Conservation (phyloP, 306 rosid genomes). For the Lotus japonicus region DNA sequence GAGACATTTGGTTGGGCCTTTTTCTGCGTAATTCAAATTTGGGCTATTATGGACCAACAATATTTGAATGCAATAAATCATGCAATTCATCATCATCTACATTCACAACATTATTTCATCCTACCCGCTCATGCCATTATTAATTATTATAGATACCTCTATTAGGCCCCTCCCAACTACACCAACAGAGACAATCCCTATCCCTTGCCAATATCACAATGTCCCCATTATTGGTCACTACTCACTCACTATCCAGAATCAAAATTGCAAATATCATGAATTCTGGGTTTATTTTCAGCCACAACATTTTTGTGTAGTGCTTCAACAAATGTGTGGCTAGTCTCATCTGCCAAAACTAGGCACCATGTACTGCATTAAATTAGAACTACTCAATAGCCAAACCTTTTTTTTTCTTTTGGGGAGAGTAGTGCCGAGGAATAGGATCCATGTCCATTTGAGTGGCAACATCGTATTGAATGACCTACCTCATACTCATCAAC, state of each 20-base stretch:
- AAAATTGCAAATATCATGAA: too few relatives aligned
- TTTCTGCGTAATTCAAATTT: too few relatives aligned
- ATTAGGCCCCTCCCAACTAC: constrained; percentile 33
- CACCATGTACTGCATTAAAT: not conserved
- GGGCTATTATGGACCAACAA: too few relatives aligned
- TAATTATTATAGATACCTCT: constrained; percentile 16
- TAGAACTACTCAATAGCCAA: not conserved
- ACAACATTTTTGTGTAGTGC: not conserved
- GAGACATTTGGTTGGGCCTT: too few relatives aligned
- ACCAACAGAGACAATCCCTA: not conserved
- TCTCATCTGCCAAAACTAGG: too few relatives aligned
- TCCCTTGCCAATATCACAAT: too few relatives aligned
- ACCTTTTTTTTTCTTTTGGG: not conserved
- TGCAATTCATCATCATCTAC: not conserved
- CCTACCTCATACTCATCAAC: too few relatives aligned
- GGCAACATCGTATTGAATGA: not conserved
- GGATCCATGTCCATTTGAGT: constrained; percentile 3
- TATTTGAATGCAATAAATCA: too few relatives aligned
- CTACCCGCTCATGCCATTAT: constrained; percentile 19
- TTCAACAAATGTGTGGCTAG: not conserved
- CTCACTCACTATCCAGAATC: too few relatives aligned
- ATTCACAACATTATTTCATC: constrained; percentile 30
- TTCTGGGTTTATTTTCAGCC: constrained; percentile 19
- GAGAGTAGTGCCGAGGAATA: not conserved
- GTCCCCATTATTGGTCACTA: too few relatives aligned